A percentile compares a stretch with the other conserved stretches of the same genome.
Evolutionary conservation across 768 basidiomycete genomes (phyloP).

Genomic region (Leccinum subtestaceum): DNA sequence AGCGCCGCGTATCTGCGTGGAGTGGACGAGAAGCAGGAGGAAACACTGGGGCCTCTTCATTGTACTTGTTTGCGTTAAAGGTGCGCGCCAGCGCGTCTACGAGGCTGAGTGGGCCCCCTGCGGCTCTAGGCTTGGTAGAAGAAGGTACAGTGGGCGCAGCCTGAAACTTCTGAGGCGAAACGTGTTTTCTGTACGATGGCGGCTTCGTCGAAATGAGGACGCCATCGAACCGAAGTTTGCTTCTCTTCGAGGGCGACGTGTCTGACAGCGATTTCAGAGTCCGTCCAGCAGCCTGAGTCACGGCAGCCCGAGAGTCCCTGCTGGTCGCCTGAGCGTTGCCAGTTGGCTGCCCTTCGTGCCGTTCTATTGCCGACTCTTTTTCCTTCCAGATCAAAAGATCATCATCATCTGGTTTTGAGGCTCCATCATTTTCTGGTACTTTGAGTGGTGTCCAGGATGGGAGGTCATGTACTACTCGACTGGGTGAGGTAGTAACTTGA

Average conservation of each 20-base stretch:
- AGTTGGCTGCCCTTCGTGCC: background rate
- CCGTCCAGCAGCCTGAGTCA: background rate
- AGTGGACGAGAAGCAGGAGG: background rate
- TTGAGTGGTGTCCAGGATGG: slow-evolving; percentile 10
- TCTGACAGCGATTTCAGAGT: background rate
- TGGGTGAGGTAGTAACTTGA: background rate
- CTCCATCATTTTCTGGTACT: background rate
- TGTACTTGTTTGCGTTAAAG: slow-evolving; percentile 26
- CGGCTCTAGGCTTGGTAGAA: background rate
- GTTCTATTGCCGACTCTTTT: background rate
- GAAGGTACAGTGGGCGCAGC: background rate
- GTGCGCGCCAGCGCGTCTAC: slow-evolving; percentile 26
- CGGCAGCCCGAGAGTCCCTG: background rate
- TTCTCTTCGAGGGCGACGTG: background rate
- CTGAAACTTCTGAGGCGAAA: background rate
- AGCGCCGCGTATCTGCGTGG: background rate
- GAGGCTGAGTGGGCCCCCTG: slow-evolving; percentile 9
- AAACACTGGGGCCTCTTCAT: background rate
- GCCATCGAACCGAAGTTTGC: slow-evolving; percentile 24
- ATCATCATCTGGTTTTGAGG: slow-evolving; percentile 12
- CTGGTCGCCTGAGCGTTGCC: background rate
- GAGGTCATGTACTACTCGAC: slow-evolving; percentile 13
- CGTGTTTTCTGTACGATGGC: background rate
- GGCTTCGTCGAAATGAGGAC: slow-evolving; percentile 21
- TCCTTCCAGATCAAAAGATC: background rate